phyloP scores from a whole-genome alignment of 2,329 filamentous ascomycete species.

The Colletotrichum sp. region DNA sequence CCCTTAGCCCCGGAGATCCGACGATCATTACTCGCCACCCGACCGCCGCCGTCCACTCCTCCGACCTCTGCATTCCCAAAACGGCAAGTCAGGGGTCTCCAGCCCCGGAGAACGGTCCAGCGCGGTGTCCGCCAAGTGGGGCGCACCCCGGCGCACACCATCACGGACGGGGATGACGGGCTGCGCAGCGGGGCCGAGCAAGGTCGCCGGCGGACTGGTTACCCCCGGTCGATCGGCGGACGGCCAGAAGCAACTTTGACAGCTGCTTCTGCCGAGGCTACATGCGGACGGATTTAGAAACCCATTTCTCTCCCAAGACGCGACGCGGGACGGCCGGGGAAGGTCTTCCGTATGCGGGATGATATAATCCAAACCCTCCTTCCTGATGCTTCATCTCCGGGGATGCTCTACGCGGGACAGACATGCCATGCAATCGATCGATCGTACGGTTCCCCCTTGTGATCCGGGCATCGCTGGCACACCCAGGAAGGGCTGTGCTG shows the following conservation, averaged over 20 bases:
- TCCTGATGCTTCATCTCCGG: neutral
- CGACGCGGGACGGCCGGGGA: neutral
- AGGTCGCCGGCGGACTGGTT: neutral
- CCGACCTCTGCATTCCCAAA: neutral
- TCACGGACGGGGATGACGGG: neutral
- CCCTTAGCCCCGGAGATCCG: neutral
- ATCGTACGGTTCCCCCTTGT: neutral
- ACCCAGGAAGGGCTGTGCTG: neutral
- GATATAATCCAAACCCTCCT: neutral
- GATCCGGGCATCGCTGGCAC: neutral
- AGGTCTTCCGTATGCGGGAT: neutral
- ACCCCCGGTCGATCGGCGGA: neutral
- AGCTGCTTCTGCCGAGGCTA: neutral
- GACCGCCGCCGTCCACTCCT: neutral
- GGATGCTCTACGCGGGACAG: neutral
- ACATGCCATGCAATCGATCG: neutral
- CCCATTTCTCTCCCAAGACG: neutral
- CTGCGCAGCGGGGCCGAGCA: neutral
- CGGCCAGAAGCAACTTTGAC: neutral
- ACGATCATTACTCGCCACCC: neutral
- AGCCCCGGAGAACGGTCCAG: neutral
- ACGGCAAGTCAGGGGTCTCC: conserved; percentile 2
- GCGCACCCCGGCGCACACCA: neutral
- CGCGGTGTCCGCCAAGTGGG: neutral
- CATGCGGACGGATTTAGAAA: neutral